phyloP scores from a whole-genome alignment of 345 rosid species.

The Bruguiera parviflora region DNA sequence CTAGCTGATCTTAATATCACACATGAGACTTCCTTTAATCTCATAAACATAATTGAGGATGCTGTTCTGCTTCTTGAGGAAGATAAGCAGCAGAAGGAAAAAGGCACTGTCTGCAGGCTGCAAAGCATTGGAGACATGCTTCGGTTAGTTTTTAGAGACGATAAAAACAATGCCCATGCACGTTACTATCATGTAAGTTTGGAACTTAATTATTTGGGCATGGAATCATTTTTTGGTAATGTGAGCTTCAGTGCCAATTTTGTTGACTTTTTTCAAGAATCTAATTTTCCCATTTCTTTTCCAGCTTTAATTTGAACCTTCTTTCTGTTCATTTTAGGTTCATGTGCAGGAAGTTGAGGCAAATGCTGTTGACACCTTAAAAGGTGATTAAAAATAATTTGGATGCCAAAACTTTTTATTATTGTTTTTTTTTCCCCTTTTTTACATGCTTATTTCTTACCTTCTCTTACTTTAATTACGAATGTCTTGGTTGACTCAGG shows the following conservation, averaged over 20 bases:
- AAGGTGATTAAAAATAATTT: conserved; percentile 44
- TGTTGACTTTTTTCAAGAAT: neutral
- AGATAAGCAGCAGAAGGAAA: conserved; percentile 55
- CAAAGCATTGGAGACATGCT: conserved; percentile 71
- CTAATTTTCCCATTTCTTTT: conserved; percentile 6
- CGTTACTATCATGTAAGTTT: conserved; percentile 72
- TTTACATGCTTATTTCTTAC: too few species aligned
- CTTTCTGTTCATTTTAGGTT: conserved; percentile 50
- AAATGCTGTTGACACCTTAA: conserved; percentile 45
- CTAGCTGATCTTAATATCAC: conserved; percentile 80
- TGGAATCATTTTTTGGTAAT: neutral
- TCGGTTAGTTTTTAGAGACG: conserved; percentile 70
- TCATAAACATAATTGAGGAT: conserved; percentile 63
- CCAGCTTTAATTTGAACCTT: conserved; percentile 10
- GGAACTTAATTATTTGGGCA: conserved; percentile 12
- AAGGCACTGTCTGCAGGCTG: conserved; percentile 57
- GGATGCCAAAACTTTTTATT: too few species aligned
- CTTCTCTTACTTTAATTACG: too few species aligned
- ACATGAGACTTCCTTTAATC: conserved; percentile 66
- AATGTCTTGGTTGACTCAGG: too few species aligned
- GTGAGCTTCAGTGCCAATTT: conserved; percentile 1
- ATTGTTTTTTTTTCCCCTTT: too few species aligned
- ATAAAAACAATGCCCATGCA: conserved; percentile 53
- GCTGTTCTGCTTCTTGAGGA: conserved; percentile 73
- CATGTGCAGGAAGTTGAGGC: conserved; percentile 76